Conservation (phyloP, 2,329 filamentous ascomycete species). For the Colletotrichum liriopes region DNA sequence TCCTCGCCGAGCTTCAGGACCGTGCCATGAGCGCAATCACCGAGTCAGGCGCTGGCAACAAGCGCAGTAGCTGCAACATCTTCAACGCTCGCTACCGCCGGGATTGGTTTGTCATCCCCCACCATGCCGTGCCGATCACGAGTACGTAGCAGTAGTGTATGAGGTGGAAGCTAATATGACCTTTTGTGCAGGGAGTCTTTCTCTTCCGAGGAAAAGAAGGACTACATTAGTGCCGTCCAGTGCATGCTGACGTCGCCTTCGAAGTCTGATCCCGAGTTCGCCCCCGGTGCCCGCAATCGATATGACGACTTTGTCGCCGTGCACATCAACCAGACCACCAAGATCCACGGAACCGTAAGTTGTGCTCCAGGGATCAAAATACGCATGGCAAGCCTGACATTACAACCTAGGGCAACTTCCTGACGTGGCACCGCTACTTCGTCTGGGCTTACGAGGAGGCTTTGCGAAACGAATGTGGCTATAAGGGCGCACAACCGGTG, state of each 20-base stretch:
- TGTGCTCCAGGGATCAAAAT: fast-evolving
- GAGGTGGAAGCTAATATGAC: neutral
- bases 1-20: constrained; percentile 21
- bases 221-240: constrained; percentile 42
- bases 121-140: neutral
- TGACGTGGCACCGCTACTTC: constrained; percentile 45
- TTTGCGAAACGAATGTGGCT: constrained; percentile 43
- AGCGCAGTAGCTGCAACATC: constrained; percentile 33
- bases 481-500: constrained; percentile 41
- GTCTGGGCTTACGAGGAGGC: constrained; percentile 42
- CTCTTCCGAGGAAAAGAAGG: constrained; percentile 40
- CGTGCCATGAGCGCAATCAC: constrained; percentile 22
- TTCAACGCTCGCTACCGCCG: constrained; percentile 39
- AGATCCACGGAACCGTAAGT: constrained; percentile 40
- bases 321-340: constrained; percentile 39
- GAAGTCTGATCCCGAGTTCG: constrained; percentile 25
- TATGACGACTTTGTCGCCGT: constrained; percentile 46
- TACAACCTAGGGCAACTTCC: constrained; percentile 31
- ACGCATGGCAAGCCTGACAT: neutral
- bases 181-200: constrained; percentile 8
- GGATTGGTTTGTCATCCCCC: constrained; percentile 31
- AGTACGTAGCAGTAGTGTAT: neutral
- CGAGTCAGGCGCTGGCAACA: constrained; percentile 9
- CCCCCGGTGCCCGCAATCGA: constrained; percentile 38
- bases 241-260: constrained; percentile 39